Percentiles rank a stretch among this genome's conserved stretches.
These are phyloP conservation scores for Aspergillus saccharolyticus DNA, from an alignment of 495 filamentous ascomycete genomes.

Conservation along the genomic window DNA sequence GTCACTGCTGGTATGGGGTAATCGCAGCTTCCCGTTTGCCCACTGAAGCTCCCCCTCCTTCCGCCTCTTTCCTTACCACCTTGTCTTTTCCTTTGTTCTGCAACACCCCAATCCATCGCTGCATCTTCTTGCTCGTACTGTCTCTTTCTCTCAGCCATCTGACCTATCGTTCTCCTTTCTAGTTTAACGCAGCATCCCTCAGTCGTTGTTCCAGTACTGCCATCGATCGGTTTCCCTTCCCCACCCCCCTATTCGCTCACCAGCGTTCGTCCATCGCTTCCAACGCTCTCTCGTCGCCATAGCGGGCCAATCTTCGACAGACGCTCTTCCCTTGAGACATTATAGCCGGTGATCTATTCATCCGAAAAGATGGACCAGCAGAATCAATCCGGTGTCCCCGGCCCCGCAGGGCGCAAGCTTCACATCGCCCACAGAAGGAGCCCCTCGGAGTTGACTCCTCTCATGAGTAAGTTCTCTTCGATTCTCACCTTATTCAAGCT, in stretches of 20 bases:
- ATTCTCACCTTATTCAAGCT: not conserved
- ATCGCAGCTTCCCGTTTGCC: slow-evolving; percentile 18
- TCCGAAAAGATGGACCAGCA: slow-evolving; percentile 72
- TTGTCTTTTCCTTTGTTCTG: slow-evolving; percentile 9
- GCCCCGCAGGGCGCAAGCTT: slow-evolving; percentile 81
- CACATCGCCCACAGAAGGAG: slow-evolving; percentile 97
- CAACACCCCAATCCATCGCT: slow-evolving; percentile 16
- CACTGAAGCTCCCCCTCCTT: slow-evolving; percentile 4
- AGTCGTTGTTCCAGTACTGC: slow-evolving; percentile 21
- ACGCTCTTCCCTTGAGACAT: slow-evolving; percentile 1
- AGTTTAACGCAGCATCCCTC: slow-evolving; percentile 26
- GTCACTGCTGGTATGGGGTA: slow-evolving; percentile 10
- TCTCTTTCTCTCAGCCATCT: slow-evolving; percentile 19
- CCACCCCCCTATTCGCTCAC: not conserved
- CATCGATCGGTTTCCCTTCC: slow-evolving; percentile 23
- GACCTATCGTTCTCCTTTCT: slow-evolving; percentile 25
- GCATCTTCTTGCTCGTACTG: slow-evolving; percentile 28
- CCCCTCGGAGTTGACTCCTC: slow-evolving; percentile 93
- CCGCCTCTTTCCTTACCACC: slow-evolving; percentile 25
- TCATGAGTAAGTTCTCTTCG: slow-evolving; percentile 85
- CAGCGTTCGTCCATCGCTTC: slow-evolving; percentile 7
- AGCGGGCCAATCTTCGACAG: slow-evolving; percentile 5
- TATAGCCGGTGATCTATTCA: slow-evolving; percentile 16
- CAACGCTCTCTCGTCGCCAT: slow-evolving; percentile 14
- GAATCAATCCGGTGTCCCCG: slow-evolving; percentile 68